Base-by-base conservation (phyloP, 805 yeast species). In the Starmerella apicola region DNA sequence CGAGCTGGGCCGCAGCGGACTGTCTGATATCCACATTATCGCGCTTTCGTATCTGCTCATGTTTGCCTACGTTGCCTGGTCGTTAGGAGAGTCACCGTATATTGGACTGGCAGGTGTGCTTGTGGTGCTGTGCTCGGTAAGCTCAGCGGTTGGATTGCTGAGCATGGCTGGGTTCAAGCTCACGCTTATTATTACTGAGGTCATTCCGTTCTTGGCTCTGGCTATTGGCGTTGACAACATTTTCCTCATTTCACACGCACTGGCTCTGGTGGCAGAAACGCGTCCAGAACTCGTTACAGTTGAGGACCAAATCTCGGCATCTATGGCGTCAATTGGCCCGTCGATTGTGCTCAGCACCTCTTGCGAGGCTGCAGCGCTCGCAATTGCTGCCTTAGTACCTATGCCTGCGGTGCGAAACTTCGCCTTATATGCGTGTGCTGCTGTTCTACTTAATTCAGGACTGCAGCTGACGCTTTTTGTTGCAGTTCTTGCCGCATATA, bases 171-270 rank as follows among this genome's bases (percentile, higher is more conserved):
- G 91, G 0, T 61, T 86, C 36, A 83, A 81, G 53, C 81, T 94
- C 0, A 88, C 97, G 0, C 64, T 88, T 32, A 86, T 88, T 48
- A 84, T 88, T 42, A 96, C 97, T 2, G 97, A 91, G 57, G 98
- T 88, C 5, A 88, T 88, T 25, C 97, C 97, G 8, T 88, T 88
- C 55, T 64, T 88, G 52, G 81, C 88, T 12, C 66, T 88, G 42
- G 98, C 98, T 0, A 78, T 88, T 41, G 98, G 98, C n/a, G 84
- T 88, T 21, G 98, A 88, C 61, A 88, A 88, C 57, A 81, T 88
- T 20, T 91, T 86, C 54, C 63, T 88, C 48, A 73, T 88, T 17
- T 78, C 84, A 1, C 86, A 86, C 55, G 94, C 85, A 53, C 64
- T 82, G 35, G 72, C 76, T 32, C 61, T 67, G 16, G 70, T 76